Evolutionary conservation across 345 rosid genomes (phyloP).

Genomic region (Xanthoceras sorbifolium): DNA sequence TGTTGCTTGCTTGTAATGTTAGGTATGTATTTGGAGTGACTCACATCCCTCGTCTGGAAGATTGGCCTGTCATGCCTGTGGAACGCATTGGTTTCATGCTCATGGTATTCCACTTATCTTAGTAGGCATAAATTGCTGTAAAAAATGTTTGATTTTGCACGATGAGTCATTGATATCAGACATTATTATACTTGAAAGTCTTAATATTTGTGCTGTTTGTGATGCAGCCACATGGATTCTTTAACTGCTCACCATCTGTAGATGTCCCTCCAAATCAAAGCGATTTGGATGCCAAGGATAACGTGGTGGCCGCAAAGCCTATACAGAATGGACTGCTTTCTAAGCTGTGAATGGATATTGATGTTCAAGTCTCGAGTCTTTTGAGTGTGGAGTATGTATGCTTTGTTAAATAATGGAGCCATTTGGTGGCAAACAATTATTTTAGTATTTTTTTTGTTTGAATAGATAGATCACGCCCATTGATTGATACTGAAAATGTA

Average conservation of each 20-base stretch:
- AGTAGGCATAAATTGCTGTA: neutral
- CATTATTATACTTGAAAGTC: neutral
- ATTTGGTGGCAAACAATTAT: neutral
- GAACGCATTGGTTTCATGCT: constrained; percentile 71
- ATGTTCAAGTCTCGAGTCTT: neutral
- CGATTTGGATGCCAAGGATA: constrained; percentile 54
- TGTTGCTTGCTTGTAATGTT: neutral
- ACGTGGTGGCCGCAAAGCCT: constrained; percentile 40
- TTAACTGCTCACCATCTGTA: constrained; percentile 66
- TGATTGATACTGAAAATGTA: neutral
- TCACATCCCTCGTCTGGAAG: constrained; percentile 71
- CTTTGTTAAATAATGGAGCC: neutral
- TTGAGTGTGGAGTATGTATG: neutral
- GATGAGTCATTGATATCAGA: neutral
- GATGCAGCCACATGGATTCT: constrained; percentile 78
- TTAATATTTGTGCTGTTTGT: neutral
- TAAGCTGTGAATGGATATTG: constrained; percentile 41
- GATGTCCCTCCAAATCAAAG: constrained; percentile 61
- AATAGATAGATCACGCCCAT: neutral
- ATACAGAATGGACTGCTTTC: constrained; percentile 44
- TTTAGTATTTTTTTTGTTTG: neutral
- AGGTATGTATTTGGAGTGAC: constrained; percentile 82
- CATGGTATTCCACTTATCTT: constrained; percentile 38
- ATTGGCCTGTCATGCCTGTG: constrained; percentile 81
- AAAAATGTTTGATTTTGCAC: neutral